These are phyloP conservation scores for Chloris gayana DNA, from an alignment of 176 grass and related monocot genomes.

Conservation along the genomic window DNA sequence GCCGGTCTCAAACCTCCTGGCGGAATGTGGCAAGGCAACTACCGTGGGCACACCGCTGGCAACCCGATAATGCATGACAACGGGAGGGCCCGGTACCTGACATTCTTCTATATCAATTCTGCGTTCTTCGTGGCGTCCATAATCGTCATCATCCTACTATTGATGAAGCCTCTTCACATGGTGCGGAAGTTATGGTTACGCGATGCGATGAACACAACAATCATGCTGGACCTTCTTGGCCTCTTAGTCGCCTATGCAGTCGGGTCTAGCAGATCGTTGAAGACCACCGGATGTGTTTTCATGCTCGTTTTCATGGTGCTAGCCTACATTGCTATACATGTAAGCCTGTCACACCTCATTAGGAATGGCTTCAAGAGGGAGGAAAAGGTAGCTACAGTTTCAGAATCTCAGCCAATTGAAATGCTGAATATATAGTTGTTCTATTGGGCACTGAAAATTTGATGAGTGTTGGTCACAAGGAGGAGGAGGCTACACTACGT, in stretches of 20 bases:
- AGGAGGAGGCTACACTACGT: no score
- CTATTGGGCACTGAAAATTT: no score
- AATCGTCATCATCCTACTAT: background rate
- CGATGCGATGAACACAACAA: background rate
- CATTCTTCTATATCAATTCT: constrained; percentile 17
- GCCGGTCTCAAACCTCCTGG: constrained; percentile 10
- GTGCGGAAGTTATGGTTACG: no score
- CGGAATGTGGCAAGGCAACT: background rate
- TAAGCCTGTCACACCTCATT: background rate
- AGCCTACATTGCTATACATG: constrained; percentile 1
- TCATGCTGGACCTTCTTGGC: constrained; percentile 33
- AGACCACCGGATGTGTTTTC: background rate
- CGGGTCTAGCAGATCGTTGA: constrained; percentile 1
- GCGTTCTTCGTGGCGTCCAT: constrained; percentile 11
- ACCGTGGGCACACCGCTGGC: background rate
- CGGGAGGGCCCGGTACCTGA: background rate
- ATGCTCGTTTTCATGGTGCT: constrained; percentile 25
- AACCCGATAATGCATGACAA: background rate
- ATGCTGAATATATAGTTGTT: no score
- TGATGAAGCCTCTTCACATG: background rate
- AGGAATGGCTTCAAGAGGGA: background rate
- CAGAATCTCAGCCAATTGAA: no score
- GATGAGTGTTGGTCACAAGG: no score
- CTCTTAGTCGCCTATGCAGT: constrained; percentile 39
- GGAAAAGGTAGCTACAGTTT: no score